These are phyloP conservation scores for Acer campestre DNA, from an alignment of 345 rosid species.

Conservation along the genomic window DNA sequence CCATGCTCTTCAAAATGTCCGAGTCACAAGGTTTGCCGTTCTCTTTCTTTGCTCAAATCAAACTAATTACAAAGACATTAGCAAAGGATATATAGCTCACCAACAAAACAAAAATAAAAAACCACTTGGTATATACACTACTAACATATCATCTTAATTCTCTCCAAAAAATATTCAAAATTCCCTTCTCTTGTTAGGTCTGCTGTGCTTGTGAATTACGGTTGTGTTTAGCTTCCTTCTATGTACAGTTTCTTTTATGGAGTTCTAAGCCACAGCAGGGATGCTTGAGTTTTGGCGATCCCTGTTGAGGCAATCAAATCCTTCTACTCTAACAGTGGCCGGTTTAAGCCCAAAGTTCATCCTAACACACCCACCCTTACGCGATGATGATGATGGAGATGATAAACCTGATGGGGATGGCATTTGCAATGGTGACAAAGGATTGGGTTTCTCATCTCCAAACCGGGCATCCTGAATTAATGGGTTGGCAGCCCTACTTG, in stretches of 20 bases:
- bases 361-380: constrained; percentile 68
- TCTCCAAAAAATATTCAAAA: constrained; percentile 24
- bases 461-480: constrained; percentile 78
- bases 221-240: constrained; percentile 42
- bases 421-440: constrained; percentile 39
- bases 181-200: constrained; percentile 41
- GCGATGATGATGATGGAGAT: constrained; percentile 64
- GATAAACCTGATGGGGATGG: constrained; percentile 58
- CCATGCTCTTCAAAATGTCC: constrained; percentile 28
- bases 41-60: constrained; percentile 27
- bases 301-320: constrained; percentile 97
- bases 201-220: constrained; percentile 29
- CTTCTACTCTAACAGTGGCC: constrained; percentile 98
- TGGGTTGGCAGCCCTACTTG: constrained; percentile 83
- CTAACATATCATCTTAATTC: constrained; percentile 20
- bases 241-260: constrained; percentile 63
- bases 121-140: constrained; percentile 38
- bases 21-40: constrained; percentile 24
- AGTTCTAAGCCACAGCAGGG: constrained; percentile 92
- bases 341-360: constrained; percentile 81
- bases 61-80: constrained; percentile 45
- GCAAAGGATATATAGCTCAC: constrained; percentile 31
- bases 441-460: constrained; percentile 59
- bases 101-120: constrained; percentile 13
- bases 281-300: constrained; percentile 92